Base-by-base conservation (phyloP, 1,284 basidiomycete genomes). In the Irpex sp. region DNA sequence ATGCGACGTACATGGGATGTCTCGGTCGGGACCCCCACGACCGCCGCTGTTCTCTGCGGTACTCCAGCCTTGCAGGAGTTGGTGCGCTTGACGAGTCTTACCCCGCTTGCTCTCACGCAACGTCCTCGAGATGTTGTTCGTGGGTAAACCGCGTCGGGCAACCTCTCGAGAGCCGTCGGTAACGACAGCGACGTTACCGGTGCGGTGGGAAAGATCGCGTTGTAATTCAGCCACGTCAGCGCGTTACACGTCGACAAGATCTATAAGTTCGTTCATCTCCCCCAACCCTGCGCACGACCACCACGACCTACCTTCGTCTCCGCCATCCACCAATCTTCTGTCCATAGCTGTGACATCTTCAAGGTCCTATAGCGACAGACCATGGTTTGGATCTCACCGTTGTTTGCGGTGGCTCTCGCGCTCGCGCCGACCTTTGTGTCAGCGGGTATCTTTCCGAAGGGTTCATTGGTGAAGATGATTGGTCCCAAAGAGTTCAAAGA, bases 401-500 rank as follows among this genome's bases (percentile, higher is more conserved):
- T 74, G 49, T 64, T 77, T 19, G 68, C 69, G 13, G 57, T 74
- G 19, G 61, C 68, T 6, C 66, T 81, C 15, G 75, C 77, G n/a
- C 67, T 85, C 48, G 73, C 80, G 63, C 82, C 86, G 65, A 74
- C 80, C 58, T 65, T 89, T 64, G 88, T 82, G 66, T 85, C 83
- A 36, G 93, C 90, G 17, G 93, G 84, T 8, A 78, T 95, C 69
- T 96, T 94, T 71, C 86, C 89, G 0, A 76, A 81, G 56, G 84
- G 85, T 68, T 83, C 88, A 17, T 79, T 83, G 36, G 93, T 94
- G 60, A 89, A 93, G 77, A 85, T 88, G 80, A 73, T 95, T 38
- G 89, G 92, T 73, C 78, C 84, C 2, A 91, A 87, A 73, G 81
- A 81, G 0, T 95, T 93, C 77, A 89, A 82, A 73, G 82, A 86